These are phyloP conservation scores for Penicillium bialowiezense DNA, from an alignment of 495 filamentous ascomycete species.

Conservation along the genomic window DNA sequence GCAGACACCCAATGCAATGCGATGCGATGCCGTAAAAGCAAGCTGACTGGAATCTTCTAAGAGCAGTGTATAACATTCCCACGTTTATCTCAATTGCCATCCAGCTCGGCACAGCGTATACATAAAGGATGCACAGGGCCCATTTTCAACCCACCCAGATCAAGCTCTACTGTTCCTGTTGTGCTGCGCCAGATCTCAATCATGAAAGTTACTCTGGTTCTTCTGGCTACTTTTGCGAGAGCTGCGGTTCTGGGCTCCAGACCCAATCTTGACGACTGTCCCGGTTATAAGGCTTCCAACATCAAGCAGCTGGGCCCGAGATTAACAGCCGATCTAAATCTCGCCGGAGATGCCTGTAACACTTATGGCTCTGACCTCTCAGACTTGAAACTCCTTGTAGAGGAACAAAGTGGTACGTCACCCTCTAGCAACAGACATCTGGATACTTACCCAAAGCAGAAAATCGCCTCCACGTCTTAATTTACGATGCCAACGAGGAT, in stretches of 20 bases:
- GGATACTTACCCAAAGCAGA: conserved; percentile 39
- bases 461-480: conserved; percentile 76
- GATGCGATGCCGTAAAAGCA: neutral
- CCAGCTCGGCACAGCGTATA: neutral
- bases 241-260: conserved; percentile 29
- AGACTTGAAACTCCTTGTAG: conserved; percentile 65
- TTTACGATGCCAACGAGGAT: conserved; percentile 69
- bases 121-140: conserved; percentile 1
- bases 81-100: neutral
- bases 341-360: conserved; percentile 68
- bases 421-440: neutral
- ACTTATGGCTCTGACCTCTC: conserved; percentile 67
- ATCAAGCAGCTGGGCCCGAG: conserved; percentile 45
- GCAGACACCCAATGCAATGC: neutral
- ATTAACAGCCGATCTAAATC: conserved; percentile 56
- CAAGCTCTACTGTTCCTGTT: neutral
- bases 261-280: conserved; percentile 42
- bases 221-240: conserved; percentile 32
- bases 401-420: conserved; percentile 65
- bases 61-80: neutral
- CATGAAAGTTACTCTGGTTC: conserved; percentile 29
- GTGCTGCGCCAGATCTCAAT: conserved; percentile 10
- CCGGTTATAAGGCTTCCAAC: conserved; percentile 71
- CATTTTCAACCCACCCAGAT: neutral
- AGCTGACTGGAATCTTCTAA: neutral